Conservation (phyloP, 495 filamentous ascomycete genomes). For the Aspergillus nidulans region DNA sequence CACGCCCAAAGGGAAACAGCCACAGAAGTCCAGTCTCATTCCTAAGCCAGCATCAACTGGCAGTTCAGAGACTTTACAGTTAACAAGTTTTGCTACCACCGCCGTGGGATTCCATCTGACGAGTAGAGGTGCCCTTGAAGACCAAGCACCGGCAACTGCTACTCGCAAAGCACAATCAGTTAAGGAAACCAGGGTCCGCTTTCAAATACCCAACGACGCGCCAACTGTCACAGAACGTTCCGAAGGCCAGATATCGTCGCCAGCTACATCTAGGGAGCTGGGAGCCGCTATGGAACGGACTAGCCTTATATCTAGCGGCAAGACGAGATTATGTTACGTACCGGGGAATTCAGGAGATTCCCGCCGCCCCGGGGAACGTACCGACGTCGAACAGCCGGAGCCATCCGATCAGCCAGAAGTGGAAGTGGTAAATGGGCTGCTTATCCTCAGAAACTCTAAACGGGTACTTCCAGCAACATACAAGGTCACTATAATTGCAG, state of each 20-base stretch:
- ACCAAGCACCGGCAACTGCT: not conserved
- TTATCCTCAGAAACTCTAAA: conserved; percentile 19
- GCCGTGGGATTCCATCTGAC: not conserved
- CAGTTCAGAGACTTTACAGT: not conserved
- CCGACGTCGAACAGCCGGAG: not conserved
- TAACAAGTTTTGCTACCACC: not conserved
- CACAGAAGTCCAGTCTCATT: conserved; percentile 4
- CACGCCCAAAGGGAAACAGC: not conserved
- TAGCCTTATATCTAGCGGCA: not conserved
- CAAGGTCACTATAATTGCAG: conserved; percentile 19
- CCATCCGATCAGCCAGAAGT: conserved; percentile 16
- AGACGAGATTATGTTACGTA: not conserved
- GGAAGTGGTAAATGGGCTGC: conserved; percentile 15
- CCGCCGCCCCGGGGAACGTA: not conserved
- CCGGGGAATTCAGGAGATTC: not conserved
- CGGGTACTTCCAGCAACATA: conserved; percentile 17
- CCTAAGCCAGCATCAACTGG: conserved; percentile 1
- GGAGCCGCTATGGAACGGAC: not conserved
- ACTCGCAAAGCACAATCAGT: not conserved
- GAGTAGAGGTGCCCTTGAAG: not conserved
- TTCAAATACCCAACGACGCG: not conserved
- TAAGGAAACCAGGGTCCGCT: not conserved
- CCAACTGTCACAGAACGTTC: not conserved
- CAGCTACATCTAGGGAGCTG: not conserved
- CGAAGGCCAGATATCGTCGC: too few relatives aligned